A percentile compares a stretch with the other conserved stretches of the same genome.
phyloP scores from a whole-genome alignment of 139 green algal species.

The Bryopsis sp. region DNA sequence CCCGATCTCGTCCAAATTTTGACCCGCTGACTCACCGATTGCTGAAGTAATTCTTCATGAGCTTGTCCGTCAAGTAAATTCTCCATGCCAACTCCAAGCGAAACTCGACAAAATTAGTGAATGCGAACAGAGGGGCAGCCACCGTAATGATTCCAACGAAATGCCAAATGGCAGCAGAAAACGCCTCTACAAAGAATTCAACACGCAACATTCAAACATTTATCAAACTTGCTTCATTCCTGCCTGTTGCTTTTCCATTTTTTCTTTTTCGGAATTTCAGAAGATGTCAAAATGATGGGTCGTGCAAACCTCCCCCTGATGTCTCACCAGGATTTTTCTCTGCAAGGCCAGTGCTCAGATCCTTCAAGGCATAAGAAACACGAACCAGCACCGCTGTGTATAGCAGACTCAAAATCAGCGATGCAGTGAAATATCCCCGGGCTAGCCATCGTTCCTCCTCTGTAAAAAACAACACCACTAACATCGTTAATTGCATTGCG shows the following conservation, averaged over 20 bases:
- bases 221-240: too few relatives aligned
- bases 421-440: slow-evolving; percentile 16
- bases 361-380: slow-evolving; percentile 50
- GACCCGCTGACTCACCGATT: neutral
- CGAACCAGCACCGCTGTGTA: slow-evolving; percentile 41
- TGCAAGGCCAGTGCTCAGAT: slow-evolving; percentile 53
- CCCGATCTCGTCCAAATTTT: neutral
- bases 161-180: slow-evolving; percentile 42
- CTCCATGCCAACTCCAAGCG: slow-evolving; percentile 53
- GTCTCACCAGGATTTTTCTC: slow-evolving; percentile 46
- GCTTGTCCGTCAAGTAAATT: slow-evolving; percentile 23
- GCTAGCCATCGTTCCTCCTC: slow-evolving; percentile 34
- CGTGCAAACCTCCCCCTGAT: neutral
- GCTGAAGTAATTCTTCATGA: slow-evolving; percentile 17
- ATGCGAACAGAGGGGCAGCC: slow-evolving; percentile 55
- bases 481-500: too few relatives aligned
- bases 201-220: neutral
- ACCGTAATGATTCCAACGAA: slow-evolving; percentile 61
- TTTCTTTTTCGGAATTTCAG: too few relatives aligned
- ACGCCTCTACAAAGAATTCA: slow-evolving; percentile 32
- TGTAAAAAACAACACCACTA: slow-evolving; percentile 18
- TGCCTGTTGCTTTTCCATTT: too few relatives aligned
- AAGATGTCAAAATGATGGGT: neutral
- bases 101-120: slow-evolving; percentile 41
- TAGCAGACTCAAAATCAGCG: slow-evolving; percentile 30